phyloP scores from a whole-genome alignment of 495 filamentous ascomycete species.

The Coniosporium apollinis region DNA sequence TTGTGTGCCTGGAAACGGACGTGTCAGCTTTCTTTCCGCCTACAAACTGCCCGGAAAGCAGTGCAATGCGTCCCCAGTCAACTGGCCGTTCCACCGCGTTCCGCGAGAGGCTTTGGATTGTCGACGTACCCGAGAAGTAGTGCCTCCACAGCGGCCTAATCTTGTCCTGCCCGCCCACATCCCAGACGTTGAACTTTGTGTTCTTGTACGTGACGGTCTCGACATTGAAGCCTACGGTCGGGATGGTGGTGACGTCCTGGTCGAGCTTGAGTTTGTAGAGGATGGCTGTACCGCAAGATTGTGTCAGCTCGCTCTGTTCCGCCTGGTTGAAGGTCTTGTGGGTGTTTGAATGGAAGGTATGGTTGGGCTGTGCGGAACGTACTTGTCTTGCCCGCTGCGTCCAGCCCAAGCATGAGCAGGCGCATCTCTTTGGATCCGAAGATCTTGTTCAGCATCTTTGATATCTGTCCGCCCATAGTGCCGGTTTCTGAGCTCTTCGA shows the following conservation, averaged over 20 bases:
- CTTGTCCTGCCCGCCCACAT: conserved; percentile 99
- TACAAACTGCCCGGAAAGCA: too few species aligned
- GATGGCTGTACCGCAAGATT: conserved; percentile 43
- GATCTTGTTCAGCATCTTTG: conserved; percentile 89
- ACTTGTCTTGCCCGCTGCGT: conserved; percentile 97
- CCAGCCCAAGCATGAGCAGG: conserved; percentile 90
- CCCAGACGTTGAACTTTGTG: conserved; percentile 99
- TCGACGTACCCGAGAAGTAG: conserved; percentile 83
- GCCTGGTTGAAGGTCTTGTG: not conserved
- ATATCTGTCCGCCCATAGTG: conserved; percentile 61
- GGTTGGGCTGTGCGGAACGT: conserved; percentile 15
- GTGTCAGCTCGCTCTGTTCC: not conserved
- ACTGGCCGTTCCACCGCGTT: too few species aligned
- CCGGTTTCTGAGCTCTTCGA: not conserved
- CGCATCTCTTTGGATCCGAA: conserved; percentile 99
- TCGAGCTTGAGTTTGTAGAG: conserved; percentile 99
- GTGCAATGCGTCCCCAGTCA: too few species aligned
- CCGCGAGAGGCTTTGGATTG: too few species aligned
- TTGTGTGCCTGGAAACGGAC: conserved; percentile 53
- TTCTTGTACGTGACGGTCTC: conserved; percentile 99
- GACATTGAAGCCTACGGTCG: conserved; percentile 97
- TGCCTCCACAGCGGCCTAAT: conserved; percentile 95
- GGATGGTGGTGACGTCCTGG: conserved; percentile 97
- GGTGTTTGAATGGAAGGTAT: not conserved
- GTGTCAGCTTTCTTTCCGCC: too few species aligned